phyloP scores from a whole-genome alignment of 805 yeast species.

The Pichia exigua region DNA sequence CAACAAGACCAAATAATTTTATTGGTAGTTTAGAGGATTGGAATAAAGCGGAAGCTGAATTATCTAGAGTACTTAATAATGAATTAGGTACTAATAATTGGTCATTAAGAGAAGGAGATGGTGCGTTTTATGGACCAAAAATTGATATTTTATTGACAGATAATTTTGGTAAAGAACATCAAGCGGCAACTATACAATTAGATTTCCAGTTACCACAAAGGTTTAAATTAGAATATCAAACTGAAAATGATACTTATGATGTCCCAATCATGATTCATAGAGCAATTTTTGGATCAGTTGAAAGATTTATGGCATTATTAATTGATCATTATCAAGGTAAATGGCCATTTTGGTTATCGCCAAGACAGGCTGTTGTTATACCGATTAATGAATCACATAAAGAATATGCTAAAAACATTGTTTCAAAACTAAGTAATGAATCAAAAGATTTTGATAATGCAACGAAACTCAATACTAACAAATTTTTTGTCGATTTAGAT shows the following conservation, averaged over 20 bases:
- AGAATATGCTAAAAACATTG: conserved; percentile 45
- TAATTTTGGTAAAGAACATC: conserved; percentile 73
- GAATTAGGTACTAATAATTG: conserved; percentile 45
- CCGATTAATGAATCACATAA: conserved; percentile 66
- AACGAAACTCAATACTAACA: conserved; percentile 48
- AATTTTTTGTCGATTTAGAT: conserved; percentile 72
- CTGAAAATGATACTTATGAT: conserved; percentile 41
- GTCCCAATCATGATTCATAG: conserved; percentile 93
- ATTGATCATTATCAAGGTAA: conserved; percentile 86
- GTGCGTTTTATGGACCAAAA: conserved; percentile 96
- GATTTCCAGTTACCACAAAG: conserved; percentile 91
- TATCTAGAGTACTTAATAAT: conserved; percentile 50
- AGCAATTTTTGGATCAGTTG: conserved; percentile 92
- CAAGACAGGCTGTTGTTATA: conserved; percentile 78
- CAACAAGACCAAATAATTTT: conserved; percentile 80
- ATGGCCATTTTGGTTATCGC: conserved; percentile 98
- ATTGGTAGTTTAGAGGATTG: conserved; percentile 75
- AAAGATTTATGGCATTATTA: conserved; percentile 82
- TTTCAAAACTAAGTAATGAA: conserved; percentile 37
- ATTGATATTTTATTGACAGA: conserved; percentile 82
- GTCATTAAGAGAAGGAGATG: conserved; percentile 84
- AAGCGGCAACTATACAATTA: conserved; percentile 90
- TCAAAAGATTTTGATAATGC: conserved; percentile 31
- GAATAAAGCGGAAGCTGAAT: conserved; percentile 70
- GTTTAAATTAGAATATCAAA: conserved; percentile 64